phyloP scores from a whole-genome alignment of 2,329 filamentous ascomycete genomes.

The Aspergillus fijiensis region DNA sequence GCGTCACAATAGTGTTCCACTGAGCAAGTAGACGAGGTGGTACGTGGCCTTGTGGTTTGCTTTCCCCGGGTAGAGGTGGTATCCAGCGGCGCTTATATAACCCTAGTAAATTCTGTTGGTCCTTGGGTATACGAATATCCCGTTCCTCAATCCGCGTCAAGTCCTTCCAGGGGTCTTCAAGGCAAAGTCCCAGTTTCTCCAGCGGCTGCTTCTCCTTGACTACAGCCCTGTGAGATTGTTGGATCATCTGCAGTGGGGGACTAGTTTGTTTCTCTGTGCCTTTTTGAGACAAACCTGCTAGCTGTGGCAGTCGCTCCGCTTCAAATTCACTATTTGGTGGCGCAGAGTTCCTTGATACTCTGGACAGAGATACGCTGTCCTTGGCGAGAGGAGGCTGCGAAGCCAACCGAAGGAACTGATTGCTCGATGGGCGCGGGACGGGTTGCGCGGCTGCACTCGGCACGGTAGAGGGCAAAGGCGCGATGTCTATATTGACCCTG shows the following conservation, averaged over 20 bases:
- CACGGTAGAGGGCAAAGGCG: background rate
- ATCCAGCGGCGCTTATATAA: constrained; percentile 41
- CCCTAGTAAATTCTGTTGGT: constrained; percentile 53
- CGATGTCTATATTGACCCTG: background rate
- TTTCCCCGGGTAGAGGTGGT: constrained; percentile 32
- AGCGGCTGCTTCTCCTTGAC: background rate
- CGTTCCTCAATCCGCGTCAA: constrained; percentile 41
- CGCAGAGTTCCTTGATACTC: background rate
- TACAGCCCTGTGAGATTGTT: constrained; percentile 1
- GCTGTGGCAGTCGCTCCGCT: background rate
- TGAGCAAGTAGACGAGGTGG: constrained; percentile 35
- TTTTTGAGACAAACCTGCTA: background rate
- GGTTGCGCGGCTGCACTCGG: background rate
- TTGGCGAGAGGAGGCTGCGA: background rate
- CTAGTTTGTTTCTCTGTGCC: background rate
- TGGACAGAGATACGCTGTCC: background rate
- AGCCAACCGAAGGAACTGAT: background rate
- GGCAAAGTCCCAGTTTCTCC: background rate
- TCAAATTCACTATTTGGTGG: background rate
- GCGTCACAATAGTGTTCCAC: constrained; percentile 36
- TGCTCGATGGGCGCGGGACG: background rate
- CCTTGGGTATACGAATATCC: constrained; percentile 48
- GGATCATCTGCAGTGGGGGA: background rate
- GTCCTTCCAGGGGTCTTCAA: constrained; percentile 30
- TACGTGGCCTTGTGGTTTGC: constrained; percentile 32